Evolutionary conservation across 441 rosid species (phyloP).

Genomic region (Bruguiera hainesii): DNA sequence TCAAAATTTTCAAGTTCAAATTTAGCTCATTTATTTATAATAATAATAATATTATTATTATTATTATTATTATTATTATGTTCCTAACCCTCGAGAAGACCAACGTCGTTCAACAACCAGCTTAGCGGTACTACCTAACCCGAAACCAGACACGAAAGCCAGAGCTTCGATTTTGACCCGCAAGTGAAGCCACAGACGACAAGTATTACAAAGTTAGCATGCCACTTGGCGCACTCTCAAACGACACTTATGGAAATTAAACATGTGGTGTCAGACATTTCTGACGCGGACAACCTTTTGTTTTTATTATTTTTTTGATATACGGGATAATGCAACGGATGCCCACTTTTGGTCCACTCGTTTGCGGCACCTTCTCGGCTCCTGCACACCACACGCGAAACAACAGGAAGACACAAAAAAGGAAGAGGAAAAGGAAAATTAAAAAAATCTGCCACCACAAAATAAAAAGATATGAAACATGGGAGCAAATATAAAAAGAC

Average conservation of each 20-base stretch:
- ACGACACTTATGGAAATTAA: not conserved
- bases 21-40: no score
- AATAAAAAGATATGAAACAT: no score
- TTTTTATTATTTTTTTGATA: not conserved
- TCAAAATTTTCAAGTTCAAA: no score
- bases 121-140: no score
- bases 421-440: not conserved
- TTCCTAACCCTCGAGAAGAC: no score
- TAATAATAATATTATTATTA: no score
- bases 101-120: no score
- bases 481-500: not conserved
- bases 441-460: not conserved
- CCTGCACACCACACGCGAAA: not conserved
- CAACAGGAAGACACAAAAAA: not conserved
- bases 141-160: no score
- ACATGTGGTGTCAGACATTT: slow-evolving; percentile 8
- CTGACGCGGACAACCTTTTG: not conserved
- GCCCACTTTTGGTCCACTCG: slow-evolving; percentile 14
- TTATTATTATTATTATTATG: no score
- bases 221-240: slow-evolving; percentile 17
- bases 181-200: no score
- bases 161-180: no score
- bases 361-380: slow-evolving; percentile 7
- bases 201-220: no score
- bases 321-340: slow-evolving; percentile 5